phyloP scores from a whole-genome alignment of 495 filamentous ascomycete species.

The Oidiodendron maius region DNA sequence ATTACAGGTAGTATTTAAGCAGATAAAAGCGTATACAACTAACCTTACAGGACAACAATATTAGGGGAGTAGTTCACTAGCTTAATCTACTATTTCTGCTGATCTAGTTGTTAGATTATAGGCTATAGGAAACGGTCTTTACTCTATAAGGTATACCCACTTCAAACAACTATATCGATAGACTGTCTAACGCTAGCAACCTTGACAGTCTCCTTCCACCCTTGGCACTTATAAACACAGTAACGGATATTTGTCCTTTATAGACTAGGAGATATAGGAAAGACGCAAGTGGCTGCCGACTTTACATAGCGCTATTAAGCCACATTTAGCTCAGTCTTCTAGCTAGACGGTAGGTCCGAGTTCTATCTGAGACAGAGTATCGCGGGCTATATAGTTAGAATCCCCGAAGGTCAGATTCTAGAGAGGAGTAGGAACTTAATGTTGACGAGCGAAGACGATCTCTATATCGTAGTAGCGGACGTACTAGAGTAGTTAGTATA shows the following conservation, averaged over 20 bases:
- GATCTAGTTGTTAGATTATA: not conserved
- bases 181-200: not conserved
- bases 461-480: not conserved
- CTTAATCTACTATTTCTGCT: not conserved
- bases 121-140: constrained; percentile 1
- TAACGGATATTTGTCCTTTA: not conserved
- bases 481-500: constrained; percentile 22
- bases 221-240: not conserved
- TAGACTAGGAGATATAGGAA: no score
- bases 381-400: not conserved
- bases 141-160: not conserved
- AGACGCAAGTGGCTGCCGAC: not conserved
- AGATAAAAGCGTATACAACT: constrained; percentile 17
- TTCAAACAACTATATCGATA: not conserved
- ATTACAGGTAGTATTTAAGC: constrained; percentile 28
- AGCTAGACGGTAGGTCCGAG: not conserved
- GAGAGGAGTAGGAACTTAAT: not conserved
- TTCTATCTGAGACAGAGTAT: not conserved
- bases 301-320: not conserved
- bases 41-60: not conserved
- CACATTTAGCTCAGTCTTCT: not conserved
- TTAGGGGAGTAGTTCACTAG: not conserved
- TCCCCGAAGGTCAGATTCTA: not conserved
- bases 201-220: not conserved
- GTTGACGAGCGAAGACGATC: not conserved